Percentiles rank a stretch among this genome's conserved stretches.
phyloP scores from a whole-genome alignment of 495 filamentous ascomycete species.

The Tuber indicum region DNA sequence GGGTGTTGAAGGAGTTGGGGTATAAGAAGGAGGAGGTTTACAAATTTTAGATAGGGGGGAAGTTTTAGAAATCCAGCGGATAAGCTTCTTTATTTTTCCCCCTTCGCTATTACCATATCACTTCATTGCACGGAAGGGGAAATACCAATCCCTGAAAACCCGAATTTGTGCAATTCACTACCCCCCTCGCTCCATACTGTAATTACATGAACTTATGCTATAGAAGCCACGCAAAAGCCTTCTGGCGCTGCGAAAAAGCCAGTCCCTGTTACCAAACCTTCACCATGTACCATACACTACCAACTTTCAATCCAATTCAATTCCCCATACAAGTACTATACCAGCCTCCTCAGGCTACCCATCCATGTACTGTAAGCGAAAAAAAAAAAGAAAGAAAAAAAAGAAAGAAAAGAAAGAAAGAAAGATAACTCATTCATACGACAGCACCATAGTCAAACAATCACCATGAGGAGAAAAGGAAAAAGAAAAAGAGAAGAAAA shows the following conservation, averaged over 20 bases:
- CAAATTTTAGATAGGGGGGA: constrained; percentile 66
- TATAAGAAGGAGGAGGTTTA: constrained; percentile 92
- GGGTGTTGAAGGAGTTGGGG: constrained; percentile 80
- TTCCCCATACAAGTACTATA: background rate
- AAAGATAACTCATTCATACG: constrained; percentile 1
- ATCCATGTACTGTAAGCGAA: background rate
- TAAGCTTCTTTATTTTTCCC: background rate
- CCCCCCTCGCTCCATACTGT: background rate
- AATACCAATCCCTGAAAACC: background rate
- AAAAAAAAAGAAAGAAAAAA: background rate
- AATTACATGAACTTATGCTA: background rate
- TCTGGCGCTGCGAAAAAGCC: background rate
- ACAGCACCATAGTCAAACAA: background rate
- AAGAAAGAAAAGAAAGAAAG: too few species aligned
- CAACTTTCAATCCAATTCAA: background rate
- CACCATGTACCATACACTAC: background rate
- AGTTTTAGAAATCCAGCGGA: background rate
- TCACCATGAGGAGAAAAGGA: background rate
- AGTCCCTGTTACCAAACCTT: background rate
- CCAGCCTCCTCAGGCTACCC: background rate
- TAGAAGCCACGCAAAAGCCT: background rate
- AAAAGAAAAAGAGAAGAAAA: background rate
- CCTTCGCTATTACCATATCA: background rate
- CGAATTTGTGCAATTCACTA: background rate
- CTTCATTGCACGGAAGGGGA: background rate